Base-by-base conservation (phyloP, 2,329 filamentous ascomycete genomes). In the Lachnellula cervina region DNA sequence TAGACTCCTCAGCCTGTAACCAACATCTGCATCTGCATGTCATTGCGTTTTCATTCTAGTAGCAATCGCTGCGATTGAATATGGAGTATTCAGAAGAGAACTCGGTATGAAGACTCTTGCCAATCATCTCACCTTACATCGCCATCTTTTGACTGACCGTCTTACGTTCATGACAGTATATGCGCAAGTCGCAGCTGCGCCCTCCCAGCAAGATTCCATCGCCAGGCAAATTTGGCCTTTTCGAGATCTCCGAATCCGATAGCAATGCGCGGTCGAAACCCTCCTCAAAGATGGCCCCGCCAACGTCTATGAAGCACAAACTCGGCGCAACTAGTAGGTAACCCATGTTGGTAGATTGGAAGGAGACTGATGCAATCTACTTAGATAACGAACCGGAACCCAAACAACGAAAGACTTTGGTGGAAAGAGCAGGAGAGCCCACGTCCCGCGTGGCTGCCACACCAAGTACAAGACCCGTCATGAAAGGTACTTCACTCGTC, bases 201-300 rank as follows among this genome's bases (percentile, higher is more conserved):
- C 64, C 55, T 52, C 65, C 67, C 44, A 62, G 53, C 52, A 59
- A 59, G 44, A 64, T 68, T 16, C 59, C 61, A 17, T 67, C 66
- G 34, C 70, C 68, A 47, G 63, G 52, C 40, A 66, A 64, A 55
- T 11, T 32, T 32, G 71, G 72, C 3, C 74, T 85, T 16, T 70
- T 76, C 9, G 82, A 85, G 65, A 78, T 82, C 62, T 77, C 74
- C 64, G 80, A 84, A 7, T 84, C 82, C n/a, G 80, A 86, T 64
- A 75, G 73, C 70, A 86, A 87, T 67, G 70, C 77, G 44, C 78
- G 82, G 50, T 68, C 72, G 19, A 77, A 77, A 49, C 68, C 71
- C 1, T 68, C 75, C 0, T 73, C 73, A 38, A 73, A 73, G 51
- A 71, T 75, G 35, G 71, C 74, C 11, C 68, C 74, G 9, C 62